Percentiles rank a stretch among this genome's conserved stretches.
Conservation (phyloP, 108 stramenopile species). For the Pseudonitzschia multiseries region DNA sequence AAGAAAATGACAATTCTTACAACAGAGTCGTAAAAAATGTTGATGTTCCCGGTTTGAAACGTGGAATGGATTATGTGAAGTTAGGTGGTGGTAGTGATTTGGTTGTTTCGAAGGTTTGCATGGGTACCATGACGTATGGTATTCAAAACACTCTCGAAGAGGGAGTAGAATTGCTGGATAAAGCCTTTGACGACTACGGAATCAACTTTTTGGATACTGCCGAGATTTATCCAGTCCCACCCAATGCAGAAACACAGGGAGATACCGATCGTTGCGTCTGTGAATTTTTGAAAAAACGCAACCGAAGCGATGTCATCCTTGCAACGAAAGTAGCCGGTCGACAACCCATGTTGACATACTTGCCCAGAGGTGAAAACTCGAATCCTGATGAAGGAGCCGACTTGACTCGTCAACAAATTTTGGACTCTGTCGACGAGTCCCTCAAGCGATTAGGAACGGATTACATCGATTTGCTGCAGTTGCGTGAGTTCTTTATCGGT, state of each 20-base stretch:
- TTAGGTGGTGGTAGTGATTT: conserved; percentile 54
- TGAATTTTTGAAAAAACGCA: conserved; percentile 55
- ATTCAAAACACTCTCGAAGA: conserved; percentile 88
- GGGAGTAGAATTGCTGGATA: conserved; percentile 80
- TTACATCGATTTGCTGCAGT: conserved; percentile 92
- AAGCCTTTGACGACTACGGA: conserved; percentile 86
- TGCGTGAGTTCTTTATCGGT: conserved; percentile 51
- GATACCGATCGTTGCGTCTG: conserved; percentile 74
- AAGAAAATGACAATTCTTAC: background rate
- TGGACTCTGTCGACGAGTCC: conserved; percentile 80
- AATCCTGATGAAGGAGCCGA: conserved; percentile 32
- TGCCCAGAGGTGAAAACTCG: conserved; percentile 39
- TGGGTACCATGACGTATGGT: conserved; percentile 91
- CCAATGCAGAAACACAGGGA: conserved; percentile 61
- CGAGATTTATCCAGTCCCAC: conserved; percentile 84
- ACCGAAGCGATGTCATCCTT: conserved; percentile 79
- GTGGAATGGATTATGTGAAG: conserved; percentile 73
- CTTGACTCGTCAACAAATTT: conserved; percentile 69
- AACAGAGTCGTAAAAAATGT: conserved; percentile 38
- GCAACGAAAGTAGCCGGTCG: conserved; percentile 86
- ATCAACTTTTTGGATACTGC: conserved; percentile 95
- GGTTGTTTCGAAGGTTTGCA: conserved; percentile 82
- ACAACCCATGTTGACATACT: conserved; percentile 66
- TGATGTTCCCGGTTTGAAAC: conserved; percentile 61
- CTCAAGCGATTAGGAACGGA: conserved; percentile 82